phyloP scores from a whole-genome alignment of 2,329 filamentous ascomycete species.

The Epicoccum sorghinum region DNA sequence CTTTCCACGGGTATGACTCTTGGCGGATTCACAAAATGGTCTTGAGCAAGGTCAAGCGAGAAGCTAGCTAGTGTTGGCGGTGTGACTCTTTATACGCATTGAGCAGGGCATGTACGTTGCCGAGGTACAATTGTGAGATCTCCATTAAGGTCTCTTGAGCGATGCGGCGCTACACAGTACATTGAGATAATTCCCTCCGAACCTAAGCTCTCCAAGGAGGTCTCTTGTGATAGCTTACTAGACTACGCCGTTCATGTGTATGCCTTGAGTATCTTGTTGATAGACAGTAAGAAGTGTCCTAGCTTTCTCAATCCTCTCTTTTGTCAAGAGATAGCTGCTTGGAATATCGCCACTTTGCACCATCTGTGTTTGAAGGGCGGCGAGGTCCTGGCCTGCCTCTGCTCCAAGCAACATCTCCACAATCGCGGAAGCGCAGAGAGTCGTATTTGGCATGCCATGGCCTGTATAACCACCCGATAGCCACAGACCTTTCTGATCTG shows the following conservation, averaged over 20 bases:
- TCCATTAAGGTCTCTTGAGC: too few relatives aligned
- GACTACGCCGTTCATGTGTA: slow-evolving; percentile 36
- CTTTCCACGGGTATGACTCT: too few relatives aligned
- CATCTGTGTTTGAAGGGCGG: slow-evolving; percentile 36
- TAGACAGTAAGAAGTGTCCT: slow-evolving; percentile 41
- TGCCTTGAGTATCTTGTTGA: slow-evolving; percentile 38
- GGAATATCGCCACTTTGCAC: slow-evolving; percentile 45
- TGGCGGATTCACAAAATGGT: too few relatives aligned
- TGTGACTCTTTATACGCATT: not conserved
- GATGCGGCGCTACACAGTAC: too few relatives aligned
- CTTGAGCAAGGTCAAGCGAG: not conserved
- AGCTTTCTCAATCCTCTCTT: slow-evolving; percentile 43
- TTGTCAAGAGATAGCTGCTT: slow-evolving; percentile 45
- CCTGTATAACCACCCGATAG: slow-evolving; percentile 71
- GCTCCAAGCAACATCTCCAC: slow-evolving; percentile 63
- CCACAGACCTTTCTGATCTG: slow-evolving; percentile 63
- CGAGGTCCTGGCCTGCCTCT: slow-evolving; percentile 42
- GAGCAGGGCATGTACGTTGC: not conserved
- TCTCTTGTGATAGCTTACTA: slow-evolving; percentile 9
- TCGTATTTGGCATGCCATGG: slow-evolving; percentile 78
- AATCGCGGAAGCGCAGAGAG: slow-evolving; percentile 68
- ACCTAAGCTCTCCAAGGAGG: not conserved
- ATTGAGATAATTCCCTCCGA: too few relatives aligned
- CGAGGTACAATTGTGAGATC: too few relatives aligned
- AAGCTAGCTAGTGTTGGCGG: slow-evolving; percentile 12